Base-by-base conservation (phyloP, 352 stramenopile species). In the Elongisporangium undulatum region DNA sequence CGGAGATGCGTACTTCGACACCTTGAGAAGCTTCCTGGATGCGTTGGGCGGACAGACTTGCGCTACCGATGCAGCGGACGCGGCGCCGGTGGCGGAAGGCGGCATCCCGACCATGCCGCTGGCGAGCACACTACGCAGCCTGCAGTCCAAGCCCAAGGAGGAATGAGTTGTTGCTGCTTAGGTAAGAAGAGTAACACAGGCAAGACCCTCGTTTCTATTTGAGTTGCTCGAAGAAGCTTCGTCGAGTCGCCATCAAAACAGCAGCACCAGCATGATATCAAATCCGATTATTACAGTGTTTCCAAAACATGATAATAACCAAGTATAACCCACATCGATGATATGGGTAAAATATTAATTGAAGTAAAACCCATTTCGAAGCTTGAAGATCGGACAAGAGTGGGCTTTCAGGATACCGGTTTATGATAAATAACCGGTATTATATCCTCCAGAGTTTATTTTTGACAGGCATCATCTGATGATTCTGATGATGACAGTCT, bases 1-100 rank as follows among this genome's bases (percentile, higher is more conserved):
- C 17, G 92, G 92, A 6, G 69, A 85, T 48, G 75, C 75, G 45
- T 98, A 98, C 77, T 95, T 89, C 72, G 74, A 83, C 0, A 62
- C 80, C 34, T 53, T 95, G 39, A 70, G 71, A 5, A 41, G 68
- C 19, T 97, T 97, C 52, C 58, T 97, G 50, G 69, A 84, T 48
- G 56, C 59, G 5, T 62, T 90, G 24, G 39, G 61, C 48, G 26
- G 64, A 48, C 22, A 71, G 60, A 56, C 65, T 57, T 29, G 45
- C 51, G 23, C 39, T 59, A 58, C 50, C 22, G 66, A 57, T 38
- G n/a, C 69, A 20, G 61, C 55, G 7, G 59, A 22, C 15, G 55
- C 62, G 23, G 50, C 39, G 1, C 52, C 45, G 0, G 45, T 55
- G 12, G 26, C 62, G 2, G 80, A 92, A 58, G 85, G 82, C n/a